phyloP scores from a whole-genome alignment of 2,329 filamentous ascomycete genomes.

The Cadophora malorum region DNA sequence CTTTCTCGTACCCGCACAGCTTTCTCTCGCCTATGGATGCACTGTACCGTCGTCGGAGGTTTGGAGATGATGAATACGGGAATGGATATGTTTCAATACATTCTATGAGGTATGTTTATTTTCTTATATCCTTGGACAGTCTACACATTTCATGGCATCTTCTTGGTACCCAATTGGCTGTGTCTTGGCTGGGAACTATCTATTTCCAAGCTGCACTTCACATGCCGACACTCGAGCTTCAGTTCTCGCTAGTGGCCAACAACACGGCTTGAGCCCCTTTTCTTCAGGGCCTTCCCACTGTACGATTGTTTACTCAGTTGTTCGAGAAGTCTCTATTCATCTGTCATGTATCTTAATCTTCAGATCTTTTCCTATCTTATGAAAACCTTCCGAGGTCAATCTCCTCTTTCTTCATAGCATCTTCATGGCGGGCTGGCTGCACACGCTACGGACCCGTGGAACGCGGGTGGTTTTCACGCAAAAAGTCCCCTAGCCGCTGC shows the following conservation, averaged over 20 bases:
- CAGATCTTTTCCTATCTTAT: neutral
- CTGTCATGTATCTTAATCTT: neutral
- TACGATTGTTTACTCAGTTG: neutral
- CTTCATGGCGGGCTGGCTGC: neutral
- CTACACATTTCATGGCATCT: neutral
- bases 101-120: neutral
- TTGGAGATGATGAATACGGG: neutral
- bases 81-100: neutral
- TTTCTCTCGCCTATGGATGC: slow-evolving; percentile 12
- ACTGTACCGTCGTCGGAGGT: neutral
- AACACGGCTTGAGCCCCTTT: neutral
- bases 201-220: neutral
- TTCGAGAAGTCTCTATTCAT: neutral
- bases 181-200: neutral
- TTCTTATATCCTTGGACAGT: neutral
- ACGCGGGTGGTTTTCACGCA: slow-evolving; percentile 6
- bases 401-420: neutral
- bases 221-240: neutral
- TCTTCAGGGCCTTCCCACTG: neutral
- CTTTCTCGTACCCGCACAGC: slow-evolving; percentile 1
- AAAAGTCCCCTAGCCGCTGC: slow-evolving; percentile 13
- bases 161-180: neutral
- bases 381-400: neutral
- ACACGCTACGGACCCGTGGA: slow-evolving; percentile 6
- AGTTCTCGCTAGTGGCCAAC: neutral